These are phyloP conservation scores for Pseudognaphalium luteoalbum DNA, from an alignment of 129 eudicot genomes.

Conservation along the genomic window DNA sequence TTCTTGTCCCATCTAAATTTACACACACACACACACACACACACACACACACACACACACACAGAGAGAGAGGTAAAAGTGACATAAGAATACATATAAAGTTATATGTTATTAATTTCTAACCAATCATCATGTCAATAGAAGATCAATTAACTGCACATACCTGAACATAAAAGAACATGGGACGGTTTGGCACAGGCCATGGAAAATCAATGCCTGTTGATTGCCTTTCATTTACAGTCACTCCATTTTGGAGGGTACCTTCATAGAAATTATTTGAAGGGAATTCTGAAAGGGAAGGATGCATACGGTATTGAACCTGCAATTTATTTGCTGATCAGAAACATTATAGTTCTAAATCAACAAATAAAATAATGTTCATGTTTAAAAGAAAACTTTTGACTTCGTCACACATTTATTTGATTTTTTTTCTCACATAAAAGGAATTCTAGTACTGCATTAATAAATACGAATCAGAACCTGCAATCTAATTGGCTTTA, in stretches of 20 bases:
- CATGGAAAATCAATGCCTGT: slow-evolving; percentile 94
- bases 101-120: not conserved
- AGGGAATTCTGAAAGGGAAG: slow-evolving; percentile 86
- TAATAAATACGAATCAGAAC: not conserved
- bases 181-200: slow-evolving; percentile 98
- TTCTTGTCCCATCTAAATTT: slow-evolving; percentile 91
- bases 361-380: slow-evolving; percentile 41
- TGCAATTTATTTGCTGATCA: not conserved
- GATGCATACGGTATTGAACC: slow-evolving; percentile 95
- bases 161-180: slow-evolving; percentile 97
- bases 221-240: slow-evolving; percentile 86
- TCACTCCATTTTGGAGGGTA: slow-evolving; percentile 94
- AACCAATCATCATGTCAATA: not conserved
- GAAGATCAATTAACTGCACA: not conserved
- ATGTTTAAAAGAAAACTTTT: slow-evolving; percentile 46
- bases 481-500: slow-evolving; percentile 69
- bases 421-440: not conserved
- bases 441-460: not conserved
- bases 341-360: not conserved
- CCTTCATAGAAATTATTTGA: slow-evolving; percentile 93
- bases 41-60: too few species aligned
- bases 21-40: too few species aligned
- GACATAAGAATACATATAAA: not conserved
- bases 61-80: not conserved
- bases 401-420: not conserved